Evolutionary conservation across 148 eudicot species (phyloP), one percentile per base, ranked within the genome.

Genomic region (Linanthus parryae): DNA sequence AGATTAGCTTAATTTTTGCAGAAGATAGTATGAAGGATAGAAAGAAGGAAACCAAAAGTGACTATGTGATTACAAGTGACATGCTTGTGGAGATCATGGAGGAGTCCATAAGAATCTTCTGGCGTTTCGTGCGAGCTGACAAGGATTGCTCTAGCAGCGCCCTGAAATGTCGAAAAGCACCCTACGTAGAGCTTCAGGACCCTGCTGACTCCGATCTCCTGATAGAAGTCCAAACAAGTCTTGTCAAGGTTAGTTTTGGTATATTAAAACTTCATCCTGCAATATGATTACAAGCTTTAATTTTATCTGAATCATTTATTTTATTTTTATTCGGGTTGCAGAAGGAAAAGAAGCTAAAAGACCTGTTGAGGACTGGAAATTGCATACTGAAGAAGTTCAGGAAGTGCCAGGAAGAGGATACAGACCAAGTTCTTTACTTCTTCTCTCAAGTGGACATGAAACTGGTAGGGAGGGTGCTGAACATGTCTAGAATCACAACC

Each of bases 361-460:
- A 84, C 14, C 13, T 77, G 7, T 18, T 59, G 54, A 77, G 85
- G 70, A 62, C 75, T 24, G 79, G 72, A 42, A 81, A 70, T 8
- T 79, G 96, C 73, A 66, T 87, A 64, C 29, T 87, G 62, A 77
- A 60, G 56, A 77, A 54, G 59, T 58, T 92, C 39, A 60, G 48
- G 7, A 71, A 57, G 60, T 55, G 73, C 23, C 52, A 66, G 9
- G 77, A 57, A 24, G 78, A 72, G 7, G 81, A 75, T 14, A 41
- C 83, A 19, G 85, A 82, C 27, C 71, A 66, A 41, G 94, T 69
- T 2, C 65, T 78, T 13, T 75, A 57, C 36, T 92, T 92, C 73
- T 92, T 92, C 70, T 80, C 88, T 3, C 79, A 76, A 62, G 99
- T 92, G 9, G 96, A 92, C 64, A 46, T 80, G 78, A 92, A 73